Base-by-base conservation (phyloP, 208 protist species). In the Zelonia costaricensis region DNA sequence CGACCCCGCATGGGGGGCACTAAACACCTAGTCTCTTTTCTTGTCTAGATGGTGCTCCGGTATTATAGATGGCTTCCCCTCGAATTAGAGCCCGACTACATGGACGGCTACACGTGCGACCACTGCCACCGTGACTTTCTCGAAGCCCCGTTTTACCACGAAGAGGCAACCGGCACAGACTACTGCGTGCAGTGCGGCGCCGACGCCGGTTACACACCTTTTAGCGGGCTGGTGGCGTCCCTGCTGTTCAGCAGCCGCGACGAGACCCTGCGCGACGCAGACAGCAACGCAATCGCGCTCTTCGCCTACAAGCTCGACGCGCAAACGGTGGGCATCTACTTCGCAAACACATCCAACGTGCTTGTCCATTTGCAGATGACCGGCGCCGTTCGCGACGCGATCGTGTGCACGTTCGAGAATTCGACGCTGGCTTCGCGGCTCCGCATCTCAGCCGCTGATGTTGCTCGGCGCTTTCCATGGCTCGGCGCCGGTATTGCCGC, bases 71-170 rank as follows among this genome's bases (percentile, higher is more conserved):
- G 69, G 63, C 58, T 83, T 39, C 77, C 77, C 43, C 55, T 72
- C n/a, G 66, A 69, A 39, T 16, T 69, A 12, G 62, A 74, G 67
- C 64, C 65, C 1, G 63, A 69, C n/a, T 83, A 79, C 51, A 62
- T 60, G 10, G 77, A 76, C 12, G 78, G 69, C 15, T 84, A 65
- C 47, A 74, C 63, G 7, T 82, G 76, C 30, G 76, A 82, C 22
- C 56, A 76, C 12, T 82, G 76, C 23, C 38, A 53, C 28, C 49
- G 58, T 9, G 64, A 76, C 15, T 73, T 79, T 44, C 36, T 69
- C 35, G 36, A 62, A 9, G 74, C 62, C 1, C 69, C 73, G 22
- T 62, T 80, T 18, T 84, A 74, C 63, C 74, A 84, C 31, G 64
- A 68, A 44, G 52, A 74, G 13, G 16, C 54, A 6, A 69, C 61